These are phyloP conservation scores for Chalciporus pseudorubinellus DNA, from an alignment of 768 basidiomycete species.

Conservation along the genomic window DNA sequence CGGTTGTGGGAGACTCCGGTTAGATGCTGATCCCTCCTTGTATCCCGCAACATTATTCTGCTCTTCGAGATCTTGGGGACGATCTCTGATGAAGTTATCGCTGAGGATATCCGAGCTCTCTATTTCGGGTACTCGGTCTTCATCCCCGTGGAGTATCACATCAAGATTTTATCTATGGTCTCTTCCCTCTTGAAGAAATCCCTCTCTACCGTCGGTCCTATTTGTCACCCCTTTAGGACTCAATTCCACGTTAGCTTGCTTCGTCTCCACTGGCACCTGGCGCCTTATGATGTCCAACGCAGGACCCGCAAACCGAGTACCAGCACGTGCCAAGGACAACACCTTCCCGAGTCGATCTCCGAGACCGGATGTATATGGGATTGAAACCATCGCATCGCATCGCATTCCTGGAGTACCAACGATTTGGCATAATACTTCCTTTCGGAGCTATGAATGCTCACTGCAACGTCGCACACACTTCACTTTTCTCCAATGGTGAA, in stretches of 20 bases:
- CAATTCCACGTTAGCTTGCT: slow-evolving; percentile 17
- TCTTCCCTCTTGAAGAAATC: slow-evolving; percentile 14
- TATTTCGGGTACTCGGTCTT: slow-evolving; percentile 50
- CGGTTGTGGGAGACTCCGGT: too few species aligned
- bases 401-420: slow-evolving; percentile 38
- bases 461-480: slow-evolving; percentile 42
- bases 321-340: slow-evolving; percentile 36
- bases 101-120: slow-evolving; percentile 44
- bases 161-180: slow-evolving; percentile 20
- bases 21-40: too few species aligned
- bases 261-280: slow-evolving; percentile 4
- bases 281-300: slow-evolving; percentile 16
- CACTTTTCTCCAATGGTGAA: slow-evolving; percentile 45
- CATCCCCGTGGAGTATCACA: slow-evolving; percentile 35
- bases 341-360: slow-evolving; percentile 39
- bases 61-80: slow-evolving; percentile 42
- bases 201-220: neutral
- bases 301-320: slow-evolving; percentile 31
- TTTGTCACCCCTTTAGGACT: slow-evolving; percentile 9
- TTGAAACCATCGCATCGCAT: slow-evolving; percentile 46
- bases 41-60: slow-evolving; percentile 41
- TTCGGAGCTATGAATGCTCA: slow-evolving; percentile 42
- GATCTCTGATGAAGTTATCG: slow-evolving; percentile 29
- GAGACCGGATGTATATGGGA: slow-evolving; percentile 39
- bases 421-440: slow-evolving; percentile 46